A percentile compares a stretch with the other conserved stretches of the same genome.
Evolutionary conservation across 2,329 filamentous ascomycete genomes (phyloP).

Genomic region (Parascedosporium putredinis): DNA sequence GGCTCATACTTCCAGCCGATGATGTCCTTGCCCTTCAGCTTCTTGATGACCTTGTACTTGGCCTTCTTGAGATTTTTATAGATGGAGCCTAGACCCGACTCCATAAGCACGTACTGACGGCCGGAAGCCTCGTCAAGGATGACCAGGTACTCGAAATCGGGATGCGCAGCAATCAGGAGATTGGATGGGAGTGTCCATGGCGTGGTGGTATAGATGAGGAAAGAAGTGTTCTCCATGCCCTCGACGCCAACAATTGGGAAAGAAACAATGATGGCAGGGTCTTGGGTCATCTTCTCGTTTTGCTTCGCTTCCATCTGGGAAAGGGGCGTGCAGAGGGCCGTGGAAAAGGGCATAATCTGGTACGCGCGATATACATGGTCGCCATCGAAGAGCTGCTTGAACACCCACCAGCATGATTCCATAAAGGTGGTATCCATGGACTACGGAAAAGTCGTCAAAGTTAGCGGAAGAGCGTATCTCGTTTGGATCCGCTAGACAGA

Average conservation of each 20-base stretch:
- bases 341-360: constrained; percentile 68
- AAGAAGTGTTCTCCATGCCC: constrained; percentile 52
- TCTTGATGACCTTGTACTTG: constrained; percentile 59
- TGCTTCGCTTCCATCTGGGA: constrained; percentile 68
- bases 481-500: too few relatives aligned
- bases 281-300: constrained; percentile 66
- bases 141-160: constrained; percentile 70
- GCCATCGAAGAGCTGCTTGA: constrained; percentile 65
- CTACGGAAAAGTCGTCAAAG: constrained; percentile 20
- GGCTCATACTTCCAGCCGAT: constrained; percentile 63
- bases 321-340: constrained; percentile 60
- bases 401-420: constrained; percentile 73
- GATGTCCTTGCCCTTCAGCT: constrained; percentile 58
- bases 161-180: constrained; percentile 59
- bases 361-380: constrained; percentile 62
- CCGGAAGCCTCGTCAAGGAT: constrained; percentile 55
- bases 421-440: constrained; percentile 68
- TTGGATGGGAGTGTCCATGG: constrained; percentile 76
- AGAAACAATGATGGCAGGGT: constrained; percentile 61
- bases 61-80: constrained; percentile 72
- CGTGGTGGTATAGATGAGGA: constrained; percentile 51
- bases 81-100: constrained; percentile 54
- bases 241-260: constrained; percentile 57
- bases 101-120: constrained; percentile 60
- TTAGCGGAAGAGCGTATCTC: not conserved